phyloP scores from a whole-genome alignment of 2,329 filamentous ascomycete genomes.

The Paraphaeosphaeria sporulosa region DNA sequence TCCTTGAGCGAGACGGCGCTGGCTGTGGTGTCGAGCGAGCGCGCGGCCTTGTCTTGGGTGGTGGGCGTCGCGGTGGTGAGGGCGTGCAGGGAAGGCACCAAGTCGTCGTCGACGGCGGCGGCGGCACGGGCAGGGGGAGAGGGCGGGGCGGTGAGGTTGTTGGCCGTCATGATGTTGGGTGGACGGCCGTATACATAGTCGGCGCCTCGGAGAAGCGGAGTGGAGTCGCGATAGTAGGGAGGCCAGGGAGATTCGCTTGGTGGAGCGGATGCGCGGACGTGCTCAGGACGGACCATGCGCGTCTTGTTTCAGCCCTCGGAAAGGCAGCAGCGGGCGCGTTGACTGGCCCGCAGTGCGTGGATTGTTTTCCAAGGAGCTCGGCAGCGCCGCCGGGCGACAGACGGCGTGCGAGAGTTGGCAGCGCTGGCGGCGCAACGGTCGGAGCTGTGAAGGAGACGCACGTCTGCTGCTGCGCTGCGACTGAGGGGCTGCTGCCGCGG shows the following conservation, averaged over 20 bases:
- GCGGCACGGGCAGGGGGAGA: constrained; percentile 21
- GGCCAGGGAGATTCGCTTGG: constrained; percentile 26
- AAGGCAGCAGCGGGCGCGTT: constrained; percentile 26
- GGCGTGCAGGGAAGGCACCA: constrained; percentile 33
- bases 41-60: constrained; percentile 14
- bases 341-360: constrained; percentile 30
- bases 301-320: constrained; percentile 42
- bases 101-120: constrained; percentile 26
- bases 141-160: constrained; percentile 16
- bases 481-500: constrained; percentile 14
- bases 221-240: constrained; percentile 18
- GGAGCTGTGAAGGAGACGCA: constrained; percentile 22
- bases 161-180: constrained; percentile 35
- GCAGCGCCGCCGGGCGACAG: constrained; percentile 31
- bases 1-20: constrained; percentile 9
- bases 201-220: constrained; percentile 15
- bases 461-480: constrained; percentile 23
- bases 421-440: constrained; percentile 17
- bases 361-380: constrained; percentile 32
- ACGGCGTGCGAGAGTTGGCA: constrained; percentile 29
- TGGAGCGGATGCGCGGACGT: constrained; percentile 20
- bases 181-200: constrained; percentile 40
- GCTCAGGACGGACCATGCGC: constrained; percentile 39
- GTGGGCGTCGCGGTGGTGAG: constrained; percentile 26
- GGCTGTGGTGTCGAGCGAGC: constrained; percentile 14